Evolutionary conservation across 2,329 filamentous ascomycete species (phyloP), one percentile per base, ranked within the genome.

Genomic region (Claviceps lovelessii): DNA sequence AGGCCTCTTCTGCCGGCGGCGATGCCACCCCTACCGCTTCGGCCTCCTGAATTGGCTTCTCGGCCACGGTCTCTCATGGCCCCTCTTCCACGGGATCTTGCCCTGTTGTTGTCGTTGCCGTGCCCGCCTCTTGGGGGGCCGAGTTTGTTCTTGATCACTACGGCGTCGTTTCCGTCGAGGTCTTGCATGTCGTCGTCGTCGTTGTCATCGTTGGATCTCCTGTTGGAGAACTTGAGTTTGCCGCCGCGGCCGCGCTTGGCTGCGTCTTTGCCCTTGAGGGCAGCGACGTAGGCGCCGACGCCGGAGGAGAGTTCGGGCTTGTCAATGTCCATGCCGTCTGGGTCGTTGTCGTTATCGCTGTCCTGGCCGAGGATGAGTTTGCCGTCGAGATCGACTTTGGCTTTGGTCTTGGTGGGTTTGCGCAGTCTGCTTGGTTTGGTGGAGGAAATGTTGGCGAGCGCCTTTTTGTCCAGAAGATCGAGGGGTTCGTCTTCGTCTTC

Each of bases 401-500:
- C 83, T 68, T 84, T 86, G 52, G 75, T 78, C 58, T 65, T 69
- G 46, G 72, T 79, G 53, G 74, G 75, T 62, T 77, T 76, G 66
- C 79, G 79, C 61, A 78, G 70, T 66, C 82, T 84, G 54, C 79
- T 71, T 4, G 90, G 91, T 68, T 90, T 91, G 11, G 89, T 95
- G 5, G 88, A 88, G 3, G 90, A 95, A 64, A 98, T 96, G 67
- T 89, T 93, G 54, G 89, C 91, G 46, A 98, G 80, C 9, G 90
- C 89, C 66, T 85, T 85, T 58, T 88, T 86, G 64, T 93, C 91
- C 17, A 98, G 80, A 49, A 98, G 79, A 73, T 98, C 93, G 46
- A 98, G 84, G 1, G 93, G 93, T 68, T 97, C 93, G 62, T 95
- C 88, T 56, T 94, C 89, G 58, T 94, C 87, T 73, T 97, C 91